Conservation (phyloP, 2,329 filamentous ascomycete genomes). For the Aureobasidium sp. region DNA sequence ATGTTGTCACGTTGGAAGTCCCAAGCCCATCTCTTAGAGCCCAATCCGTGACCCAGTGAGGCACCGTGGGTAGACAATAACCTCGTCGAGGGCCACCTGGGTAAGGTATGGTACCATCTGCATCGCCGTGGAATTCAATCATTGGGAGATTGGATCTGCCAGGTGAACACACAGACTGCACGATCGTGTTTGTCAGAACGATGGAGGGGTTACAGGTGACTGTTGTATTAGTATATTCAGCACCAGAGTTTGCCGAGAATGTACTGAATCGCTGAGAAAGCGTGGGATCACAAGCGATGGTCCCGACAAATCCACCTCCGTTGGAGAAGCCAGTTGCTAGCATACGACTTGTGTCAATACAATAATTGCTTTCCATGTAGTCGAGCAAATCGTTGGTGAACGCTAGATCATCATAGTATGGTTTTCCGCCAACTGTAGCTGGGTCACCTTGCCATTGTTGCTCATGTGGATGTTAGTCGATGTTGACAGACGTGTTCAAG, state of each 20-base stretch:
- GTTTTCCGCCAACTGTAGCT: constrained; percentile 29
- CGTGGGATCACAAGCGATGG: constrained; percentile 41
- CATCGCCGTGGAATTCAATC: constrained; percentile 39
- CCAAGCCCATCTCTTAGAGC: constrained; percentile 29
- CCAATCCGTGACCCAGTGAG: constrained; percentile 29
- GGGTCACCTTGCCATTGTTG: constrained; percentile 39
- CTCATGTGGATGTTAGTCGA: constrained; percentile 37
- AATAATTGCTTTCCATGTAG: constrained; percentile 33
- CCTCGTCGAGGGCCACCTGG: constrained; percentile 23
- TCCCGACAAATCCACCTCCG: constrained; percentile 44
- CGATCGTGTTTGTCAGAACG: constrained; percentile 22
- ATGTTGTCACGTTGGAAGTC: constrained; percentile 25
- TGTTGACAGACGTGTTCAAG: constrained; percentile 31
- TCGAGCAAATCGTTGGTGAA: constrained; percentile 38
- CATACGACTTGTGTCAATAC: constrained; percentile 39
- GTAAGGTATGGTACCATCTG: constrained; percentile 36
- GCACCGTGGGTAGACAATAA: constrained; percentile 12
- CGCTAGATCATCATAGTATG: constrained; percentile 32
- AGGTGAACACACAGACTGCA: constrained; percentile 21
- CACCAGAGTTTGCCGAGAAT: constrained; percentile 42
- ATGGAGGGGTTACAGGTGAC: constrained; percentile 19
- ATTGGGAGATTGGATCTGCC: constrained; percentile 29
- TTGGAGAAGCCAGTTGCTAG: constrained; percentile 48
- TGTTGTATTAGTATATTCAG: constrained; percentile 33
- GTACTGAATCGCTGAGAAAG: constrained; percentile 40